phyloP scores from a whole-genome alignment of 2,329 filamentous ascomycete genomes.

The Hymenoscyphus fraxineus region DNA sequence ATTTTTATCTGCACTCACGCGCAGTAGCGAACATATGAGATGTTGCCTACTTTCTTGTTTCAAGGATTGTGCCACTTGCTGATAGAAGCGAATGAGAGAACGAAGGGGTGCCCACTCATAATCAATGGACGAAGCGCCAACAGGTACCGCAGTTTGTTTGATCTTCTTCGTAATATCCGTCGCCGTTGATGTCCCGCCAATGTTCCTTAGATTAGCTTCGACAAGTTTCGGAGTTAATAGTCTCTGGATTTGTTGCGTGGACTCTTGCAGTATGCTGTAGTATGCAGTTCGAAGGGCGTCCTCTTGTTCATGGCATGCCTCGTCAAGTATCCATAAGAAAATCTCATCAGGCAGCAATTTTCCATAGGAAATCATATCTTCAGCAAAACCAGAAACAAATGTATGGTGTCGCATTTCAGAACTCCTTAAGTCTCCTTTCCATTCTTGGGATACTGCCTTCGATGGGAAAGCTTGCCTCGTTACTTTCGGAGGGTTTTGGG shows the following conservation, averaged over 20 bases:
- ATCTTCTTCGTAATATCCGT: constrained; percentile 30
- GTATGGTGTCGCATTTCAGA: constrained; percentile 51
- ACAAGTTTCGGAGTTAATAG: constrained; percentile 46
- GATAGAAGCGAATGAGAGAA: constrained; percentile 26
- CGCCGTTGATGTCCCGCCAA: constrained; percentile 54
- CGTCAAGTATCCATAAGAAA: constrained; percentile 61
- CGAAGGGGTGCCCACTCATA: constrained; percentile 29
- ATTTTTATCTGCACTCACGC: constrained; percentile 52
- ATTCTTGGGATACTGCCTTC: constrained; percentile 18
- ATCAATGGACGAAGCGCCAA: constrained; percentile 17
- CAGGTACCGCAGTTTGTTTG: constrained; percentile 20
- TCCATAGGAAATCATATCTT: constrained; percentile 46
- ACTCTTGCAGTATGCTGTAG: constrained; percentile 46
- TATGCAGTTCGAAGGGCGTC: constrained; percentile 59
- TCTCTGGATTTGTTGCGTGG: constrained; percentile 21
- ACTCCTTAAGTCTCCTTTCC: constrained; percentile 40
- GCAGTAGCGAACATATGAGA: constrained; percentile 47
- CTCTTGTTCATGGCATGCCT: constrained; percentile 54
- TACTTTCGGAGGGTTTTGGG: constrained; percentile 10
- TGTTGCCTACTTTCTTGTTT: constrained; percentile 29
- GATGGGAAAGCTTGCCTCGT: constrained; percentile 30
- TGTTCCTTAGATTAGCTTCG: constrained; percentile 50
- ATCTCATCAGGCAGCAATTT: constrained; percentile 57
- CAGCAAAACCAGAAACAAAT: constrained; percentile 59
- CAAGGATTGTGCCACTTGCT: constrained; percentile 28